These are phyloP conservation scores for Rhododendron henanense DNA, from an alignment of 148 eudicot species.

Conservation along the genomic window DNA sequence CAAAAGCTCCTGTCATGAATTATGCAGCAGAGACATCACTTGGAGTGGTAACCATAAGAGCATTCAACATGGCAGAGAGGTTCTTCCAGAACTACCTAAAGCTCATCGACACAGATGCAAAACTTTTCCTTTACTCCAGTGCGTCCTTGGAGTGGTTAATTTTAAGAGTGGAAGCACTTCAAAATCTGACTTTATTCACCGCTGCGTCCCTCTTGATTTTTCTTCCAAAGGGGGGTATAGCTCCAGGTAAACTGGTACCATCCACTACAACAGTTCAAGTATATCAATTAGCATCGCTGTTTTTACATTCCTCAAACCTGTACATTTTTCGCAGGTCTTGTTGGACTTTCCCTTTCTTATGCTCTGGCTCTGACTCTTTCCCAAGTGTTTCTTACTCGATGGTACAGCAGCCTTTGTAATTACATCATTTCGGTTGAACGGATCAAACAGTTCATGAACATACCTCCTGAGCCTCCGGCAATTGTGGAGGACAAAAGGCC, in stretches of 20 bases:
- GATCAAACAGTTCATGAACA: constrained; percentile 69
- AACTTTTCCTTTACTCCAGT: constrained; percentile 48
- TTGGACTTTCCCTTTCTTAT: constrained; percentile 81
- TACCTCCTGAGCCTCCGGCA: constrained; percentile 55
- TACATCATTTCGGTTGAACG: constrained; percentile 63
- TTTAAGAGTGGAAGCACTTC: constrained; percentile 63
- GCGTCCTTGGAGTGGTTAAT: constrained; percentile 60
- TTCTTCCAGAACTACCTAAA: constrained; percentile 47
- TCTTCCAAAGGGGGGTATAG: constrained; percentile 46
- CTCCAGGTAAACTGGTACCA: constrained; percentile 37
- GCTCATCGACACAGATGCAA: constrained; percentile 70
- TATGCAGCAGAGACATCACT: constrained; percentile 58
- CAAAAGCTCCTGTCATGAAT: constrained; percentile 67
- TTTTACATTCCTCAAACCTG: neutral
- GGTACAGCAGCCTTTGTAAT: constrained; percentile 58
- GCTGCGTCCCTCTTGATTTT: constrained; percentile 52
- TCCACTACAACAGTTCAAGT: neutral
- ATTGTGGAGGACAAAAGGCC: constrained; percentile 43
- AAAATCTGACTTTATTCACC: constrained; percentile 55
- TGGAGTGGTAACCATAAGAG: constrained; percentile 63
- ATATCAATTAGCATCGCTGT: neutral
- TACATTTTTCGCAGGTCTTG: constrained; percentile 40
- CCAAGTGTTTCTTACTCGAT: constrained; percentile 49
- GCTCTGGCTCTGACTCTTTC: constrained; percentile 48
- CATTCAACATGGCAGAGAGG: constrained; percentile 45